Base-by-base conservation (phyloP, 768 basidiomycete genomes). In the Chalciporus piperatus region DNA sequence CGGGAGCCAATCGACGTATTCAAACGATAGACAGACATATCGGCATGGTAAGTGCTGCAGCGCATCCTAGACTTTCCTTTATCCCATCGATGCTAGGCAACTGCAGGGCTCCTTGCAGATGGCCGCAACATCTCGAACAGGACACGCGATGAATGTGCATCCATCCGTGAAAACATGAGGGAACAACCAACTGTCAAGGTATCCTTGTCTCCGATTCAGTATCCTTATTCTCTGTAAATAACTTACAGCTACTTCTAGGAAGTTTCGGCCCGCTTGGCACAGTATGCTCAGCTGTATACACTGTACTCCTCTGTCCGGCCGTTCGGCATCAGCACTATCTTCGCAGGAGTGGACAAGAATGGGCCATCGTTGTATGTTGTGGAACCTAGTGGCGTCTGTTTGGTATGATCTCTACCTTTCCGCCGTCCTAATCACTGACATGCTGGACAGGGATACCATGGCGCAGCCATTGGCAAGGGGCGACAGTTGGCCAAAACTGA, bases 381-480 rank as follows among this genome's bases (percentile, higher is more conserved):
- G 45, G 97, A 99, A 70, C 97, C 97, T 13, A 95, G 91, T 59
- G 97, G 97, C 22, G 84, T 95, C 22, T 92, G 84, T 73, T 88
- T 84, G 70, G 92, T 93, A 55, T 48, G 87, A 77, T 4, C 22
- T 25, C 33, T 38, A 9, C 27, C 17, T 43, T 40, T 14, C 16
- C 39, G 50, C 27, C 27, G 23, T 11, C 14, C 20, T 32, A 23
- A 39, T 11, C 45, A 14, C 49, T 7, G 37, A 50, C 41, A 45
- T 37, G 41, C 25, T 27, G 14, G 45, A 16, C 59, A 95, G 92
- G 97, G 97, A 27, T 98, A 98, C 71, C 80, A 94, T 51, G 96
- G 94, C 23, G 90, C 90, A 13, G 97, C 97, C n/a, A 86, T 95
- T 25, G 97, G 97, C 48, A 99, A 98, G 70, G 97, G 97, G n/a